Evolutionary conservation across 1,284 basidiomycete genomes (phyloP).

Genomic region (Malassezia sympodialis): DNA sequence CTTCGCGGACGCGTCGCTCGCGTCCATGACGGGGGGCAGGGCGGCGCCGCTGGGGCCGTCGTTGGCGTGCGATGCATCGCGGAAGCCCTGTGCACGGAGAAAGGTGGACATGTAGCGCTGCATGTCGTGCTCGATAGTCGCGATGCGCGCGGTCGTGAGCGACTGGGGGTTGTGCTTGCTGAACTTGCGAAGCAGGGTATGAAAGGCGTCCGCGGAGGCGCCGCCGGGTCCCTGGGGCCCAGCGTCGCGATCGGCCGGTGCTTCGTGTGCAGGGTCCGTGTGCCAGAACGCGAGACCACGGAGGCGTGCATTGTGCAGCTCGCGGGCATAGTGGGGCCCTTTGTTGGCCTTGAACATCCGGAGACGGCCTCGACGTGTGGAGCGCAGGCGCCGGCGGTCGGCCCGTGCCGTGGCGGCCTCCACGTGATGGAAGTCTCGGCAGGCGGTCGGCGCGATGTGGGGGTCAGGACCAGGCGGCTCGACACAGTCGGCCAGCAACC

Average conservation of each 20-base stretch:
- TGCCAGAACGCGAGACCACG: conserved; percentile 29
- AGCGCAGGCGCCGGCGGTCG: not conserved
- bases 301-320: conserved; percentile 39
- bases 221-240: conserved; percentile 9
- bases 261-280: not conserved
- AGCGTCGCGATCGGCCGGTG: not conserved
- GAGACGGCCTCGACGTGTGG: not conserved
- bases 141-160: conserved; percentile 19
- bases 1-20: conserved; percentile 18
- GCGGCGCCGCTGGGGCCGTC: conserved; percentile 25
- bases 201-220: conserved; percentile 38
- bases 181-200: conserved; percentile 36
- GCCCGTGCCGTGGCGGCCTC: not conserved
- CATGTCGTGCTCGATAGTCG: conserved; percentile 27
- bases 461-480: not conserved
- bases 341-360: conserved; percentile 22
- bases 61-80: conserved; percentile 26
- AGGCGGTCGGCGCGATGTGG: not conserved
- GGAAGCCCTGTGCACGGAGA: conserved; percentile 23
- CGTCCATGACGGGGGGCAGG: conserved; percentile 29
- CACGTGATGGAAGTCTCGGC: not conserved
- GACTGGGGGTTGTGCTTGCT: conserved; percentile 45
- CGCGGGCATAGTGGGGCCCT: conserved; percentile 33
- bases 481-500: conserved; percentile 4
- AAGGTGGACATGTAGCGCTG: conserved; percentile 22